phyloP scores from a whole-genome alignment of 169 alveolate species.

The Plasmodium coatneyi region DNA sequence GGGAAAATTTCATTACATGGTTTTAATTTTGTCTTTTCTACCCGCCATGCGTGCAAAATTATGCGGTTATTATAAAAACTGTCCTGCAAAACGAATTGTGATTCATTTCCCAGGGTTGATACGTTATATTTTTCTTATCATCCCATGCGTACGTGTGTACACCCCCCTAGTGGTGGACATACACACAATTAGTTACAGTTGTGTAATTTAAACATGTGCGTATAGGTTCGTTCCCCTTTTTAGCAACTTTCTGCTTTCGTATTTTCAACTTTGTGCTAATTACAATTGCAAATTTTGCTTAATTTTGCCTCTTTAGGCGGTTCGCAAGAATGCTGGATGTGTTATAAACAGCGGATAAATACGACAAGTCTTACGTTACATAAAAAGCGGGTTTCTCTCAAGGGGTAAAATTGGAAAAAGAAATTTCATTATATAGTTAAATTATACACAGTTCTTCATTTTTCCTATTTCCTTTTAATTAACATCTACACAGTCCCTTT shows the following conservation, averaged over 20 bases:
- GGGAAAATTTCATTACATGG: neutral
- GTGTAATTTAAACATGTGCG: constrained; percentile 3
- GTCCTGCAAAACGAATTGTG: neutral
- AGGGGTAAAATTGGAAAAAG: neutral
- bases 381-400: neutral
- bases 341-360: neutral
- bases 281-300: neutral
- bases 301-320: neutral
- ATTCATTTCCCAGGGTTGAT: neutral
- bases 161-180: neutral
- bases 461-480: neutral
- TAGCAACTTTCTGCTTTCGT: neutral
- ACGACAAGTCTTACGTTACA: neutral
- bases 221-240: neutral
- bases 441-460: neutral
- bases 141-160: neutral
- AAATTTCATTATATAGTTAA: neutral
- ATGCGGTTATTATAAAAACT: neutral
- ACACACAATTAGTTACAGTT: neutral
- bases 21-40: neutral
- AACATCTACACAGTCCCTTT: neutral
- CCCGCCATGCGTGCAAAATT: neutral
- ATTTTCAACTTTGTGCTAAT: neutral
- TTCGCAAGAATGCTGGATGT: neutral
- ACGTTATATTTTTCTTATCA: neutral